Conservation (phyloP, 2,329 filamentous ascomycete genomes). For the Pyricularia sp. region DNA sequence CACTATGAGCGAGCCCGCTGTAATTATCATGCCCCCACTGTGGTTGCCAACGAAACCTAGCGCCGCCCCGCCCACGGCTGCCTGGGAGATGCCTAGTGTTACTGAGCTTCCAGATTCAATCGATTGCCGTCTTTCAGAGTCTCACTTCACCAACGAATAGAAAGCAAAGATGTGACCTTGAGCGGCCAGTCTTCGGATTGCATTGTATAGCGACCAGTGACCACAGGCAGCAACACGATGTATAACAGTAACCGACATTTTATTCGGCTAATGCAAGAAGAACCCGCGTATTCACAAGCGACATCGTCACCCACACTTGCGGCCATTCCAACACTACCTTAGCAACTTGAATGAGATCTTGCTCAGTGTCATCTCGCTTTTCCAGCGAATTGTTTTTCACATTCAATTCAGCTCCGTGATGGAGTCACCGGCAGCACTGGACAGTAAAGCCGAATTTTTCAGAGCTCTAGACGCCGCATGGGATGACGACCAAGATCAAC, state of each 20-base stretch:
- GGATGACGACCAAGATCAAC: constrained; percentile 14
- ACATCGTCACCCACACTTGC: background rate
- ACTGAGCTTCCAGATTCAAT: background rate
- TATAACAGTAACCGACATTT: background rate
- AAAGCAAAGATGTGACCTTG: background rate
- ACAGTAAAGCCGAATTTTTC: constrained; percentile 34
- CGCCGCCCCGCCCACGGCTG: too few species aligned
- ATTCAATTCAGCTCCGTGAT: constrained; percentile 2
- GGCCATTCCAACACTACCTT: background rate
- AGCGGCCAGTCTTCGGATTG: background rate
- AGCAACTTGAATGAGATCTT: background rate
- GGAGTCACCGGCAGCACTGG: constrained; percentile 5
- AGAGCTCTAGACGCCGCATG: constrained; percentile 21
- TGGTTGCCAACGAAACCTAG: background rate
- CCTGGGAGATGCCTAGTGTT: too few species aligned
- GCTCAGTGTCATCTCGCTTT: background rate
- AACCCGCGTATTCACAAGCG: background rate
- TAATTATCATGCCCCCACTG: background rate
- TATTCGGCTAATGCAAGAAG: background rate
- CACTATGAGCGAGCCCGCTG: background rate
- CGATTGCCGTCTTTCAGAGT: background rate
- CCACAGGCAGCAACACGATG: background rate
- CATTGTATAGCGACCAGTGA: background rate
- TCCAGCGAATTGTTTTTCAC: background rate
- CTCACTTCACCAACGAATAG: background rate